Base-by-base conservation (phyloP, 495 filamentous ascomycete genomes). In the Ramalina peruviana region DNA sequence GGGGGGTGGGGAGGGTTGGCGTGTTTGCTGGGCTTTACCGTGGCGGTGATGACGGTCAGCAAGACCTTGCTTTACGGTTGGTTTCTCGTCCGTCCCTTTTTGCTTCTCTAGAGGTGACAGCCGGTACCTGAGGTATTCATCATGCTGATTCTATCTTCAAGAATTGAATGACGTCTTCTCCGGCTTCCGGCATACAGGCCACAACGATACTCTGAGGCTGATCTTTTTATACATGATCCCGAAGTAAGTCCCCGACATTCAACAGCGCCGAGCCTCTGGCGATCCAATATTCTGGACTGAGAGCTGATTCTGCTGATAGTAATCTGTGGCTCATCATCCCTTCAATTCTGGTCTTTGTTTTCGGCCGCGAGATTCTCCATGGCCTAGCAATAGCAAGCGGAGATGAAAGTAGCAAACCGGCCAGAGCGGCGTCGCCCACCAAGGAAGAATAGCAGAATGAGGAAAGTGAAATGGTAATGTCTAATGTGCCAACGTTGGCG, bases 51-150 rank as follows among this genome's bases (percentile, higher is more conserved):
- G 83, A 95, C 90, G 2, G 57, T 92, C 1, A 82, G 80, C 65
- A 95, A 95, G 77, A 95, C 89, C 15, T 58, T 85, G 48, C 65
- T 97, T 15, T 97, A 95, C 59, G 83, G 88, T 88, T 59, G 72
- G 81, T 72, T 1, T 23, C 3, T 13, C 9, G 2, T n/a, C 21
- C 13, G 6, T 41, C 9, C 40, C 3, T 12, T 1, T 19, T 19
- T 16, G 15, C 15, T 13, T 10, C 15, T 4, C 40, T 41, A 10
- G 17, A 10, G 0, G 3, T 9, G 11, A 16, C 9, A 41, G 21
- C 16, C 16, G 2, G 15, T 41, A 10, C 21, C 11, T 10, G 40
- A 41, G 6, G 7, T 19, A n/a, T 16, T 6, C 11, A 0, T 50
- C 9, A 26, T 40, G 37, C 13, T 21, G 36, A 11, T 1, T 20